Base-by-base conservation (phyloP, 306 rosid species). In the Astragalus membranaceus region DNA sequence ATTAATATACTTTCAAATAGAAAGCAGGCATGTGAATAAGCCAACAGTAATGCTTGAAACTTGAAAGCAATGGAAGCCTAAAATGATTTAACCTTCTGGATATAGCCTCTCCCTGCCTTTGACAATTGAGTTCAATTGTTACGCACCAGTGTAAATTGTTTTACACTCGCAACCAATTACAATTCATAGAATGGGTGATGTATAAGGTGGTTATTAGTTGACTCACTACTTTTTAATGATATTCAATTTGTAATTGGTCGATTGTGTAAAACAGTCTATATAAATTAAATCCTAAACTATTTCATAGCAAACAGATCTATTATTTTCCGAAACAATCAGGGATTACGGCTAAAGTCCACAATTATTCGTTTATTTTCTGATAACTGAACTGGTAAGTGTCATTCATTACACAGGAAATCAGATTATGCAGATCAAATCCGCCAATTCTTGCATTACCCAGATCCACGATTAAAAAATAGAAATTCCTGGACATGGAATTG, bases 391-490 rank as follows among this genome's bases (percentile, higher is more conserved):
- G 4, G 70, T 10, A 8, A 56, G 35, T 6, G 46, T 11, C 65
- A 74, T 42, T 30, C 57, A 74, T 53, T 16, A 64, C 57, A n/a
- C 8, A 23, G 67, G 47, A 48, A 58, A 68, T 36, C 35, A 56
- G 32, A 29, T 5, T 41, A 16, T 8, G 33, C 20, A 72, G 39
- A 72, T 71, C 62, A 79, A 50, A 43, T 49, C 43, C 55, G 32
- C 13, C 51, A 13, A 57, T 26, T 32, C 43, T 67, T 51, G 65
- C 43, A 26, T 39, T 29, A 79, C 49, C 61, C 76, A 69, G 80
- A 89, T 49, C 68, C 82, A 72, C 72, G 74, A 82, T 86, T 81
- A 53, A 52, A 75, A 48, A 4, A 32, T 4, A 14, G 2, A 13
- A 70, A 74, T 33, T 20, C 30, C 55, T 15, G 59, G 66, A 29